phyloP scores from a whole-genome alignment of 2,329 filamentous ascomycete genomes.

The Thielaviopsis punctulata region DNA sequence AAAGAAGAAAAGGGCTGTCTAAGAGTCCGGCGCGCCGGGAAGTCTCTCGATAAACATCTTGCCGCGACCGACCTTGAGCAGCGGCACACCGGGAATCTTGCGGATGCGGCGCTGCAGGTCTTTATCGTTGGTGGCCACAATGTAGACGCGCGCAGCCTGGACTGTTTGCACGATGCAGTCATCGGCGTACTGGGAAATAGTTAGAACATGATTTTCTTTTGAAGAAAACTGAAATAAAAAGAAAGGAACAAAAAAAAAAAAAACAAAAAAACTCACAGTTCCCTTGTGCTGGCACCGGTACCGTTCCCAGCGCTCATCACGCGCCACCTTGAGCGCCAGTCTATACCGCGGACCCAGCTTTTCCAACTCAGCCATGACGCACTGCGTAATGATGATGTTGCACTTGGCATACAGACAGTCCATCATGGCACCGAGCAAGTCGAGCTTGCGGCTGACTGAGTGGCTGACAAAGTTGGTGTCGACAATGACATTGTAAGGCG shows the following conservation, averaged over 20 bases:
- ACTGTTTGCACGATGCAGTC: slow-evolving; percentile 69
- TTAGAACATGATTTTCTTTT: not conserved
- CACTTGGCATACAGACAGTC: slow-evolving; percentile 86
- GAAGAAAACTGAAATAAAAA: not conserved
- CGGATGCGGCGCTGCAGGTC: slow-evolving; percentile 68
- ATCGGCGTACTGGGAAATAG: slow-evolving; percentile 41
- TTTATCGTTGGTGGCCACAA: slow-evolving; percentile 61
- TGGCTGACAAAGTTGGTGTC: slow-evolving; percentile 87
- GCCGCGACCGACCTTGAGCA: slow-evolving; percentile 67
- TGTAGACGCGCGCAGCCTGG: slow-evolving; percentile 58
- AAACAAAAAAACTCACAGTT: slow-evolving; percentile 17
- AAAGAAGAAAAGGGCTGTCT: slow-evolving; percentile 2
- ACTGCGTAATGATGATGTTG: slow-evolving; percentile 64
- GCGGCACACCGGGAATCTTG: slow-evolving; percentile 50
- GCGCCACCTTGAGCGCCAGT: slow-evolving; percentile 67
- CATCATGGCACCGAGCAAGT: slow-evolving; percentile 78
- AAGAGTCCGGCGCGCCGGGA: slow-evolving; percentile 57
- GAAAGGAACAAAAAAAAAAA: not conserved
- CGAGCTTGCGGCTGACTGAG: slow-evolving; percentile 80
- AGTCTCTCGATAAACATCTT: slow-evolving; percentile 92
- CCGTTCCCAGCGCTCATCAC: slow-evolving; percentile 77
- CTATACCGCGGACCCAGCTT: slow-evolving; percentile 81
- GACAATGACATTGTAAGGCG: slow-evolving; percentile 63
- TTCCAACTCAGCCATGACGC: slow-evolving; percentile 71
- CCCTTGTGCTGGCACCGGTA: slow-evolving; percentile 84